A percentile compares a stretch with the other conserved stretches of the same genome.
Evolutionary conservation across 73 alveolate genomes (phyloP).

Genomic region (Stentor roeselii): DNA sequence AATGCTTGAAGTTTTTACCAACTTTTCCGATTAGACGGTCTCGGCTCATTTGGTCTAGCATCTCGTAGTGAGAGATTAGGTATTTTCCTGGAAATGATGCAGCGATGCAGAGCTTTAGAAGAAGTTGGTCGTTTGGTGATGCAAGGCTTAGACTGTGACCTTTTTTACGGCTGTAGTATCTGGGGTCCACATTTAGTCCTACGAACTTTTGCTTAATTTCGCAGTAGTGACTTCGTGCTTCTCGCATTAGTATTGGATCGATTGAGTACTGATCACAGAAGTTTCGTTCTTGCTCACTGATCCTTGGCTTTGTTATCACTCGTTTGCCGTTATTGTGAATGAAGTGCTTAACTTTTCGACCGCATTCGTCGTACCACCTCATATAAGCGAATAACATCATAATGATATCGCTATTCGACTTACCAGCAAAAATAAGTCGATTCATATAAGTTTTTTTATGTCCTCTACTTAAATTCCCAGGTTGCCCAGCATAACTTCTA

Average conservation of each 20-base stretch:
- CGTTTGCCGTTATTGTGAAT: not conserved
- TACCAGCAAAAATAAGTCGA: not conserved
- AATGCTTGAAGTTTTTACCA: not conserved
- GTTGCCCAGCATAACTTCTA: slow-evolving; percentile 22
- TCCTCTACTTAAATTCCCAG: not conserved
- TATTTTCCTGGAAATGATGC: slow-evolving; percentile 23
- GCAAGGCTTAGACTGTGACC: not conserved
- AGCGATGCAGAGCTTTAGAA: slow-evolving; percentile 21
- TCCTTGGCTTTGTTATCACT: not conserved
- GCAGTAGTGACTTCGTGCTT: not conserved
- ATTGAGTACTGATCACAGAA: not conserved
- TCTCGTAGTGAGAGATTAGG: slow-evolving; percentile 1
- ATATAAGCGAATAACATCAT: slow-evolving; percentile 2
- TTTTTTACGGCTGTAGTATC: not conserved
- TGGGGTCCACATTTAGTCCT: not conserved
- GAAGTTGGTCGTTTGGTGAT: not conserved
- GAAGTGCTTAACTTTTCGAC: not conserved
- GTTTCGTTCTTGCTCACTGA: not conserved
- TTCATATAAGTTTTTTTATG: not conserved
- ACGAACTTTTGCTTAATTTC: slow-evolving; percentile 9
- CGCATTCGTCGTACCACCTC: slow-evolving; percentile 16
- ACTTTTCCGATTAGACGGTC: not conserved
- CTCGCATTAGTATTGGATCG: not conserved
- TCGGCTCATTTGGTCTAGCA: not conserved
- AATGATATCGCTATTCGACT: not conserved